Conservation (phyloP, 75 land plant genomes). For the Sequoiadendron giganteum region DNA sequence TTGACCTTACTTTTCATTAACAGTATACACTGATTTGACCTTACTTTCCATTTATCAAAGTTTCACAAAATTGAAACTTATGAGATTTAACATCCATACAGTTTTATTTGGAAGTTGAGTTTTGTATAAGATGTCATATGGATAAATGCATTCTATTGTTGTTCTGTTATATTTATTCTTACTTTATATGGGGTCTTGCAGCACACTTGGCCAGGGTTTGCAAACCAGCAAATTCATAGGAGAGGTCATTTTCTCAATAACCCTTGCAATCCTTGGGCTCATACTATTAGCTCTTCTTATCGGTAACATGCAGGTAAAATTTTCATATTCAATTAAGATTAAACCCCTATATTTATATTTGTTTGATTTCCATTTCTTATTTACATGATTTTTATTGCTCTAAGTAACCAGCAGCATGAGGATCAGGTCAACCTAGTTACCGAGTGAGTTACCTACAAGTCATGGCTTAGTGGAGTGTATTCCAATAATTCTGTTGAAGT, state of each 20-base stretch:
- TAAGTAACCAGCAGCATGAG: background rate
- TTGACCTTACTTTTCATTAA: background rate
- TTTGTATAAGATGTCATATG: background rate
- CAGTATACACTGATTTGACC: background rate
- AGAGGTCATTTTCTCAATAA: conserved; percentile 67
- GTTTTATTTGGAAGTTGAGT: background rate
- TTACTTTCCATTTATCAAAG: background rate
- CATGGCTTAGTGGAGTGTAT: background rate
- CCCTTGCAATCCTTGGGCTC: conserved; percentile 64
- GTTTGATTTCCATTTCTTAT: background rate
- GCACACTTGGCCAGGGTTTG: conserved; percentile 75
- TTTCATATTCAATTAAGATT: background rate
- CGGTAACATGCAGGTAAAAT: conserved; percentile 83
- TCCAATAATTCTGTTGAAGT: background rate
- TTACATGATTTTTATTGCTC: background rate
- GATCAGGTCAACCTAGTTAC: background rate
- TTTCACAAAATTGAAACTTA: background rate
- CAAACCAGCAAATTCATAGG: conserved; percentile 61
- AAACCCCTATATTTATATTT: too few species aligned
- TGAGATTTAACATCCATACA: background rate
- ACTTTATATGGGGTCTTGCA: conserved; percentile 18
- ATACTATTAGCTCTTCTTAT: conserved; percentile 72
- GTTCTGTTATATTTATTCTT: background rate
- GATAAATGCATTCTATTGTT: background rate
- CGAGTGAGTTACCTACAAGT: background rate